Evolutionary conservation across 352 stramenopile species (phyloP).

Genomic region (Sclerospora graminicola): DNA sequence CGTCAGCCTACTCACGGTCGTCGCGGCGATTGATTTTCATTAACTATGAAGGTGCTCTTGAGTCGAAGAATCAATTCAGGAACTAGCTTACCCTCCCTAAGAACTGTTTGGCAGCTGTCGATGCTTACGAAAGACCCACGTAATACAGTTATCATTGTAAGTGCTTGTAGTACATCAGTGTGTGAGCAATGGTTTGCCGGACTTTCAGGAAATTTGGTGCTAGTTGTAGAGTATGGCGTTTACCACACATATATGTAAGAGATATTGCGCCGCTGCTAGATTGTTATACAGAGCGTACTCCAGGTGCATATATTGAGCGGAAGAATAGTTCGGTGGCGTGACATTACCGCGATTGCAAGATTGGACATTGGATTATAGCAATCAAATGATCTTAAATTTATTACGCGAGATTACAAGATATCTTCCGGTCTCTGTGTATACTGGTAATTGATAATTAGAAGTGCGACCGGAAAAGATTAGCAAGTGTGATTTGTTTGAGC

Average conservation of each 20-base stretch:
- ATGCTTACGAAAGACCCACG: constrained; percentile 66
- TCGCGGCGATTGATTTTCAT: constrained; percentile 73
- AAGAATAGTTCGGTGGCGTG: too few species aligned
- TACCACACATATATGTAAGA: constrained; percentile 66
- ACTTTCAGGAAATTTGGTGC: constrained; percentile 58
- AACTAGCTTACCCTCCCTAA: constrained; percentile 77
- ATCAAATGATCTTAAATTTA: constrained; percentile 81
- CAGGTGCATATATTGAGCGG: too few species aligned
- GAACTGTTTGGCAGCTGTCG: constrained; percentile 73
- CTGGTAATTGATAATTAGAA: constrained; percentile 66
- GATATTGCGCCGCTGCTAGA: too few species aligned
- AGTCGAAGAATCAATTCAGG: constrained; percentile 70
- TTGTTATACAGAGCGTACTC: too few species aligned
- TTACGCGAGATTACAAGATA: too few species aligned
- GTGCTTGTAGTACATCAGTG: too few species aligned
- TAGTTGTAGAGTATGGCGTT: constrained; percentile 70
- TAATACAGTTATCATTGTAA: constrained; percentile 73
- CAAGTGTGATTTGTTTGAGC: constrained; percentile 69
- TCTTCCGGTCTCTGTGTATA: constrained; percentile 61
- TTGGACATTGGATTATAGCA: constrained; percentile 82
- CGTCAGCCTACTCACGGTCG: constrained; percentile 63
- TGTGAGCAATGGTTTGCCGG: too few species aligned
- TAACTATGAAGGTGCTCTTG: constrained; percentile 86
- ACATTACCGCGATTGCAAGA: constrained; percentile 86
- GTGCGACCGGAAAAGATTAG: constrained; percentile 72